Conservation (phyloP, 208 protist genomes). For the Trypanosoma mega region DNA sequence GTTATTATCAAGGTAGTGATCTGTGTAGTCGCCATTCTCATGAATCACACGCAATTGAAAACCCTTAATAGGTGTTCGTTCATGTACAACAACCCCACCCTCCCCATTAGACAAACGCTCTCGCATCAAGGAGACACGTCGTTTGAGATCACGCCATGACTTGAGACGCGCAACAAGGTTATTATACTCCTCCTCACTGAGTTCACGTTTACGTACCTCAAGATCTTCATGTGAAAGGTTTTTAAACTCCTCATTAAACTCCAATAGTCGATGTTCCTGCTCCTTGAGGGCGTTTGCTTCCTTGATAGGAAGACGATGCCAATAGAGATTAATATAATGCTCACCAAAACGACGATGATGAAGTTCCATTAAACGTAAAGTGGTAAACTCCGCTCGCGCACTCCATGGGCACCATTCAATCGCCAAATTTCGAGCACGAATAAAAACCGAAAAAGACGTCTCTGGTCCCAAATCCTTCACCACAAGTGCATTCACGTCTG, state of each 20-base stretch:
- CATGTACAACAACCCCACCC: constrained; percentile 48
- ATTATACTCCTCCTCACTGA: constrained; percentile 49
- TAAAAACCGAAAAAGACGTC: constrained; percentile 35
- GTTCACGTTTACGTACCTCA: constrained; percentile 40
- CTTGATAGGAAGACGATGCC: constrained; percentile 54
- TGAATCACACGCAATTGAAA: constrained; percentile 80
- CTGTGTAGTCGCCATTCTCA: constrained; percentile 55
- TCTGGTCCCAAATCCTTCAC: constrained; percentile 37
- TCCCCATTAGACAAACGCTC: constrained; percentile 48
- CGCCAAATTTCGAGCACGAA: constrained; percentile 56
- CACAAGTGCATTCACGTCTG: constrained; percentile 15
- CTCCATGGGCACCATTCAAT: constrained; percentile 88
- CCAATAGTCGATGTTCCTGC: constrained; percentile 40
- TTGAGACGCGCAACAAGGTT: constrained; percentile 40
- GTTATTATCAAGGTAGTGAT: constrained; percentile 37
- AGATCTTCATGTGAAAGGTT: constrained; percentile 61
- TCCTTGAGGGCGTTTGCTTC: constrained; percentile 24
- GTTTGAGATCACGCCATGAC: constrained; percentile 43
- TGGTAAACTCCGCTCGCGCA: constrained; percentile 35
- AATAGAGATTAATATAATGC: constrained; percentile 92
- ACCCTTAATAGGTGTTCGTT: constrained; percentile 53
- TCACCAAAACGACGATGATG: constrained; percentile 85
- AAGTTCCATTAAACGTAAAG: constrained; percentile 68
- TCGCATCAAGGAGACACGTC: constrained; percentile 18
- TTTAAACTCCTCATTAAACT: constrained; percentile 63